These are phyloP conservation scores for Neonothopanus nambi DNA, from an alignment of 1,284 basidiomycete species.

Conservation along the genomic window DNA sequence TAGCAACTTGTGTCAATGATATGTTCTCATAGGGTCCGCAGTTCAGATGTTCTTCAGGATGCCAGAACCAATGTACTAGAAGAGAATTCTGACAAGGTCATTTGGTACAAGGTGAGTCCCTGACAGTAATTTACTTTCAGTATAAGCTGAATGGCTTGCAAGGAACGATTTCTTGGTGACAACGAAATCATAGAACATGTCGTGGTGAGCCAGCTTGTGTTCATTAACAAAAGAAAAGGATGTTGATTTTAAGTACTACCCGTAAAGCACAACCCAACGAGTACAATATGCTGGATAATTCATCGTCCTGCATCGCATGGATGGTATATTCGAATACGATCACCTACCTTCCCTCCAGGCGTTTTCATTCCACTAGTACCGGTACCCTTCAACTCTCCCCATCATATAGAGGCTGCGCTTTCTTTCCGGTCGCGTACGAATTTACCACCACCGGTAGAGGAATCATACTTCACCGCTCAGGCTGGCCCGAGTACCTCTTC, in stretches of 20 bases:
- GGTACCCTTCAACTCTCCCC: slow-evolving; percentile 51
- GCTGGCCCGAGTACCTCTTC: slow-evolving; percentile 36
- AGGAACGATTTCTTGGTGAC: slow-evolving; percentile 74
- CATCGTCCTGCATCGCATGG: slow-evolving; percentile 69
- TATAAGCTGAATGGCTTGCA: background rate
- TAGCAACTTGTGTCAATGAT: background rate
- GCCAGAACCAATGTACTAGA: slow-evolving; percentile 64
- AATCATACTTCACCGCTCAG: slow-evolving; percentile 15
- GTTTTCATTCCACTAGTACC: slow-evolving; percentile 66
- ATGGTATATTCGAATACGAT: slow-evolving; percentile 76
- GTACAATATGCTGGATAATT: slow-evolving; percentile 67
- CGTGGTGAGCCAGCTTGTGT: slow-evolving; percentile 47
- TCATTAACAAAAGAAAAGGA: background rate
- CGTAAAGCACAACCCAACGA: slow-evolving; percentile 51
- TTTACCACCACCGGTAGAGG: slow-evolving; percentile 14
- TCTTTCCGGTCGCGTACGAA: slow-evolving; percentile 64
- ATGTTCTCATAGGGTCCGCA: slow-evolving; percentile 25
- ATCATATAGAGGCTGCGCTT: slow-evolving; percentile 61
- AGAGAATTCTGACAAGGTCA: slow-evolving; percentile 56
- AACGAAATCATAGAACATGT: slow-evolving; percentile 74
- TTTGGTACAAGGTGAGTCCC: slow-evolving; percentile 66
- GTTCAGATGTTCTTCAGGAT: slow-evolving; percentile 75
- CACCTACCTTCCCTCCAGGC: slow-evolving; percentile 64
- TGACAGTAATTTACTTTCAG: slow-evolving; percentile 18
- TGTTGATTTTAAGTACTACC: background rate